phyloP scores from a whole-genome alignment of 2,329 filamentous ascomycete genomes.

The Penicillium verrucosum region DNA sequence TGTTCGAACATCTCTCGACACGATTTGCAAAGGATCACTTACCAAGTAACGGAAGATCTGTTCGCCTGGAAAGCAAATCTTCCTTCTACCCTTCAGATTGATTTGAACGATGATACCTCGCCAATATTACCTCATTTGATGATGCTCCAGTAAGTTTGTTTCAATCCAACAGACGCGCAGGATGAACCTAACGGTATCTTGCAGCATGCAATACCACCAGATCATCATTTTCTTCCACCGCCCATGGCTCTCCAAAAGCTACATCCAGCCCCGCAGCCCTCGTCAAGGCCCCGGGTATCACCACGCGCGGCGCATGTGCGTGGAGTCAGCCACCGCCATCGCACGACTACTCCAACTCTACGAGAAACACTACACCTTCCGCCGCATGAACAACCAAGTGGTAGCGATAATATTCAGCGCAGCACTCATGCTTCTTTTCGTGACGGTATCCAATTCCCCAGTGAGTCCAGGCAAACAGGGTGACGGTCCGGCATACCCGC shows the following conservation, averaged over 20 bases:
- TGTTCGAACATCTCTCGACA: conserved; percentile 39
- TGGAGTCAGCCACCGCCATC: conserved; percentile 41
- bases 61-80: conserved; percentile 44
- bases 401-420: conserved; percentile 47
- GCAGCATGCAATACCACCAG: conserved; percentile 45
- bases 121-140: conserved; percentile 42
- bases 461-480: conserved; percentile 22
- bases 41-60: conserved; percentile 37
- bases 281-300: conserved; percentile 44
- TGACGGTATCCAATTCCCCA: conserved; percentile 35
- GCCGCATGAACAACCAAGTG: conserved; percentile 44
- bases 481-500: conserved; percentile 20
- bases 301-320: conserved; percentile 45
- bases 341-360: conserved; percentile 43
- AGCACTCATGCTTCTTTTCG: conserved; percentile 41
- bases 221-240: conserved; percentile 46
- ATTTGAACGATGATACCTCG: conserved; percentile 32
- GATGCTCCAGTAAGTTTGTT: conserved; percentile 37
- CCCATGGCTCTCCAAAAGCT: conserved; percentile 44
- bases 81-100: conserved; percentile 36
- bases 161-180: not conserved
- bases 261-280: conserved; percentile 41
- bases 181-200: not conserved
- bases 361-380: conserved; percentile 43
- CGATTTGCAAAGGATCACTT: conserved; percentile 37